A percentile compares a stretch with the other conserved stretches of the same genome.
Conservation (phyloP, 176 grass and related monocot species). For the Saccharum spontaneum region DNA sequence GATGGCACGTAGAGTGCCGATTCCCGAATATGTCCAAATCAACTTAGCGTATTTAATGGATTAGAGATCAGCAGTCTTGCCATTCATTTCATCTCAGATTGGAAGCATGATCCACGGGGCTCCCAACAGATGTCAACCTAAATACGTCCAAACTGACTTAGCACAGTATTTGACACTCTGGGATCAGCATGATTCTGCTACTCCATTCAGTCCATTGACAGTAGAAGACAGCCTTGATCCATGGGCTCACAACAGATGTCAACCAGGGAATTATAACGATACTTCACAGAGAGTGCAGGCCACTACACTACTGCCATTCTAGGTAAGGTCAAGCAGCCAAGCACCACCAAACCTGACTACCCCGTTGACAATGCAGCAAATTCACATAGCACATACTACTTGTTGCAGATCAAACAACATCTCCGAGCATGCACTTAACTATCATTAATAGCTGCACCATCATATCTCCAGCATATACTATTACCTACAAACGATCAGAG, state of each 20-base stretch:
- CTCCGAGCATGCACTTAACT: background rate
- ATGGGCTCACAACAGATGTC: background rate
- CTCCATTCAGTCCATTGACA: background rate
- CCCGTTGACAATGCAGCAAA: constrained; percentile 1
- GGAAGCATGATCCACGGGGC: background rate
- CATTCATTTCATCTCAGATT: background rate
- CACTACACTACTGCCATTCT: background rate
- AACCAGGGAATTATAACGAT: background rate
- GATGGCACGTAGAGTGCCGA: background rate
- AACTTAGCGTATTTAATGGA: background rate
- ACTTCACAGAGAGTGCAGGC: background rate
- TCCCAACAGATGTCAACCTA: background rate
- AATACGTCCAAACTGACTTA: constrained; percentile 13
- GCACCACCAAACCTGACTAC: background rate
- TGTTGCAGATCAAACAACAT: background rate
- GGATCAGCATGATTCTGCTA: background rate
- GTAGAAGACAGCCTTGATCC: background rate
- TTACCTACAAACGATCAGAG: background rate
- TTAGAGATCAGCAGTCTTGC: background rate
- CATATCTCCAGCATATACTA: background rate
- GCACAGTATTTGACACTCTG: background rate
- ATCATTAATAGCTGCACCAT: constrained; percentile 9
- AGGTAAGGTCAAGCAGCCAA: constrained; percentile 2
- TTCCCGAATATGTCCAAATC: constrained; percentile 11
- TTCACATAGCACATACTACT: background rate